Base-by-base conservation (phyloP, 768 basidiomycete genomes). In the Rhodotorula sphaerocarpa region DNA sequence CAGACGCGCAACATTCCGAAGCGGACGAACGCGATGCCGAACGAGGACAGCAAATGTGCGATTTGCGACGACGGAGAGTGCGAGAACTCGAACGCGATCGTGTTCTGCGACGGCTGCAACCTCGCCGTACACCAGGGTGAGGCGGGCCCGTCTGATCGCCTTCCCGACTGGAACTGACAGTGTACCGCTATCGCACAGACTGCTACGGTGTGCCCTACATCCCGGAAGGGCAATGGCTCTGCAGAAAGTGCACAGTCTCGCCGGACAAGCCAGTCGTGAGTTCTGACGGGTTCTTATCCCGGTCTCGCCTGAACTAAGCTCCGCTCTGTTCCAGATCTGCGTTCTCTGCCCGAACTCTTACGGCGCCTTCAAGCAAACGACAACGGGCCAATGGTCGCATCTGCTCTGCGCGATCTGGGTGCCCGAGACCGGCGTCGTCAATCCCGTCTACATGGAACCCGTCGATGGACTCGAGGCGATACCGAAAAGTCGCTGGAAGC, bases 131-230 rank as follows among this genome's bases (percentile, higher is more conserved):
- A 99, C 78, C 95, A 99, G 82, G 92, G 92, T 88, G 63, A 56
- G 81, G 69, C 6, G 20, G 34, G 27, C 11, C n/a, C 30, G 28
- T 25, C 25, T 16, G 15, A n/a, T 14, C 21, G 6, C 14, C 41
- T 21, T 18, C 15, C 28, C 3, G 7, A 20, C 34, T 33, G 27
- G 25, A 33, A 33, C 30, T 59, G 30, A 50, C 27, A 18, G 39
- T 18, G 9, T 3, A 4, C 43, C 20, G 36, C 21, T 5, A 16
- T 16, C 31, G 14, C 1, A 20, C 62, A 95, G 95, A 99, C 74
- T 99, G 95, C 73, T 99, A 99, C 72, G 95, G 95, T 25, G 90
- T 99, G 3, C 95, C 95, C 16, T 99, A 99, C 73, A 96, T 99
- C 61, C 95, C 95, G 0, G 95, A 99, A 78, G 95, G 95, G 2